Conservation (phyloP, 257 asterid genomes). For the Plantago elongata region DNA sequence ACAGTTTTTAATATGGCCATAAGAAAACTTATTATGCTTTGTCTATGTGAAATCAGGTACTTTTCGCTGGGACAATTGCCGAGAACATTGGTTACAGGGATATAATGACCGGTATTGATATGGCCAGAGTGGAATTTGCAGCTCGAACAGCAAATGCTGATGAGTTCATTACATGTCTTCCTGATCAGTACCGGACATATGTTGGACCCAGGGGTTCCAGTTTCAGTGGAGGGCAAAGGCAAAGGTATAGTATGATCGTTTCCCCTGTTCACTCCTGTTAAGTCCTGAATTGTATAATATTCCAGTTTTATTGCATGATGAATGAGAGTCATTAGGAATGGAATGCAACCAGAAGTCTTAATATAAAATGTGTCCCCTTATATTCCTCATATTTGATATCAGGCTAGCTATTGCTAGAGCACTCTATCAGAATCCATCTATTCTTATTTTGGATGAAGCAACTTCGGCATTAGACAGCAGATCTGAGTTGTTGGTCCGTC, state of each 20-base stretch:
- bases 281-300: background rate
- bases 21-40: too few species aligned
- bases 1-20: too few species aligned
- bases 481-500: constrained; percentile 80
- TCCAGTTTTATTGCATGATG: background rate
- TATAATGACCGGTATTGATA: constrained; percentile 59
- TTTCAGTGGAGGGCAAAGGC: constrained; percentile 93
- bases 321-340: background rate
- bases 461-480: constrained; percentile 88
- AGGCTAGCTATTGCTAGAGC: constrained; percentile 92
- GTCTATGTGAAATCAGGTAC: constrained; percentile 38
- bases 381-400: constrained; percentile 18
- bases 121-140: constrained; percentile 66
- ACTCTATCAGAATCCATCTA: constrained; percentile 85
- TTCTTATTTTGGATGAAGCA: constrained; percentile 91
- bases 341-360: background rate
- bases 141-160: constrained; percentile 88
- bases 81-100: constrained; percentile 93
- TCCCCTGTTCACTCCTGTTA: background rate
- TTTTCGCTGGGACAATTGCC: constrained; percentile 79
- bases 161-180: constrained; percentile 66
- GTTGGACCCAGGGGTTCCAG: constrained; percentile 92
- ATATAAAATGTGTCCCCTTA: constrained; percentile 8
- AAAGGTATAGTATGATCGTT: constrained; percentile 43
- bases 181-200: constrained; percentile 53